Percentiles rank a stretch among this genome's conserved stretches.
Conservation (phyloP, 2,329 filamentous ascomycete genomes). For the Shiraia sp. region DNA sequence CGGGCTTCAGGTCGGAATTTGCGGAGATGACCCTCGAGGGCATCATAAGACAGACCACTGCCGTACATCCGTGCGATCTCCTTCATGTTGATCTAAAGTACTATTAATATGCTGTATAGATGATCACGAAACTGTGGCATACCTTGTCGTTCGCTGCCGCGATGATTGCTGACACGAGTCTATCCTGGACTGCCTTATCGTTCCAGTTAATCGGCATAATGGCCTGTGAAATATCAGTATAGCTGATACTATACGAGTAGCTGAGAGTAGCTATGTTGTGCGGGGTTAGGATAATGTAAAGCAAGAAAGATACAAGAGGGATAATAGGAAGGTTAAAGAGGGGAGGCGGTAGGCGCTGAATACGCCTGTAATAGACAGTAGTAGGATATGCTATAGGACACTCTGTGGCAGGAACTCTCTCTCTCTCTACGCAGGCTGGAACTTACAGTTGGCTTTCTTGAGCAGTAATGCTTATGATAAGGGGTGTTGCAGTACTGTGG, state of each 20-base stretch:
- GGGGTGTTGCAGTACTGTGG: too few relatives aligned
- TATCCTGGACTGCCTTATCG: constrained; percentile 40
- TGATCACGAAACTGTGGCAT: neutral
- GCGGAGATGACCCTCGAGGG: constrained; percentile 53
- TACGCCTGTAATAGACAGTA: too few relatives aligned
- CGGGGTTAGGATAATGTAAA: neutral
- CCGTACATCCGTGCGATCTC: constrained; percentile 52
- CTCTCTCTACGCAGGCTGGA: too few relatives aligned
- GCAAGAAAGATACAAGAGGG: too few relatives aligned
- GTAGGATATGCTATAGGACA: too few relatives aligned
- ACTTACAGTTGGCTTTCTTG: too few relatives aligned
- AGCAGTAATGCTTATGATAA: too few relatives aligned
- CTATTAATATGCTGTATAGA: constrained; percentile 4
- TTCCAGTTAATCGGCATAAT: constrained; percentile 46
- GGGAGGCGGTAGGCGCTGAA: too few relatives aligned
- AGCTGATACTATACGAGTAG: neutral
- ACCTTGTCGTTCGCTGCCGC: constrained; percentile 41
- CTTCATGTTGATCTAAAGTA: constrained; percentile 49
- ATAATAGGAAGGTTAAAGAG: too few relatives aligned
- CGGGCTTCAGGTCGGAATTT: constrained; percentile 49
- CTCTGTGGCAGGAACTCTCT: too few relatives aligned
- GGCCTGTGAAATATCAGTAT: neutral
- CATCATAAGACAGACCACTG: constrained; percentile 52
- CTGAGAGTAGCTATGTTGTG: neutral
- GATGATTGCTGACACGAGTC: constrained; percentile 47